phyloP scores from a whole-genome alignment of 108 stramenopile genomes.

The Epipyxis sp. region DNA sequence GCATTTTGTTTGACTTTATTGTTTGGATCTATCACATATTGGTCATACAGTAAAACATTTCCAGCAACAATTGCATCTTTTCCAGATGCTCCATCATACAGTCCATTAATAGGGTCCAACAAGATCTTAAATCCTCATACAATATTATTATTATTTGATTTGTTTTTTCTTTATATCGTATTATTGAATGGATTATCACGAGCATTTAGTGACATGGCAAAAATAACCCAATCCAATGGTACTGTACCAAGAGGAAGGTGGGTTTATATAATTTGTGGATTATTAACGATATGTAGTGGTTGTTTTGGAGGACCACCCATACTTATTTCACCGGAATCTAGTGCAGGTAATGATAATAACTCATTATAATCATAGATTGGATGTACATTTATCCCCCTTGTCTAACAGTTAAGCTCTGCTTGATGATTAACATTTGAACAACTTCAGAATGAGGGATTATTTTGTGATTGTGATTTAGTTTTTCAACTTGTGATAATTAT shows the following conservation, averaged over 20 bases:
- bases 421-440: too few species aligned
- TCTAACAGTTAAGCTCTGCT: too few species aligned
- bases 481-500: too few species aligned
- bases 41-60: background rate
- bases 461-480: too few species aligned
- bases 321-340: background rate
- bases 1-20: background rate
- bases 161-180: background rate
- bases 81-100: background rate
- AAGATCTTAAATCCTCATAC: background rate
- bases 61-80: background rate
- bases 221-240: background rate
- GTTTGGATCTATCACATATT: background rate
- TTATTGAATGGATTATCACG: background rate
- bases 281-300: background rate
- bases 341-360: background rate
- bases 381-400: too few species aligned
- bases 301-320: background rate
- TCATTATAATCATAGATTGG: too few species aligned
- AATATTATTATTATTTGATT: background rate
- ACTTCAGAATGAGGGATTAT: too few species aligned
- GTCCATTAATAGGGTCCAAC: background rate
- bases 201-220: background rate
- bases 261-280: conserved; percentile 3
- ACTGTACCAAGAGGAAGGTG: background rate